Evolutionary conservation across 1,284 basidiomycete genomes (phyloP), one percentile per base, ranked within the genome.

Genomic region (Acaromyces ingoldii): DNA sequence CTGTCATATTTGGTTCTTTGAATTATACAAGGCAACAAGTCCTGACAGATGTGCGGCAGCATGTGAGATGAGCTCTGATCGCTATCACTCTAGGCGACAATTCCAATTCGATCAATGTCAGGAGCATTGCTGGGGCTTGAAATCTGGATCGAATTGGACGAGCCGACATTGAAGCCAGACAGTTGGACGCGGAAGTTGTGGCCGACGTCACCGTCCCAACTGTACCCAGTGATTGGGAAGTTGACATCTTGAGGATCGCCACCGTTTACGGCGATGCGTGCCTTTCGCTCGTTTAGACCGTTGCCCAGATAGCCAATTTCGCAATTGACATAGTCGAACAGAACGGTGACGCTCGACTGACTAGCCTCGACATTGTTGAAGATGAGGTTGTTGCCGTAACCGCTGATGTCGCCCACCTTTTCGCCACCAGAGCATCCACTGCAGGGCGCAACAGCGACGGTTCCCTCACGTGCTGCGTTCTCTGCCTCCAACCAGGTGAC

Each of bases 251-350:
- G 55, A 10, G 51, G n/a, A 30, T 25, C 22, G 1, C 54, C 63
- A 2, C 61, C 58, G 22, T 65, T 65, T 40, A 65, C 63, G 4
- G 39, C 37, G 57, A 65, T 56, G 26, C 30, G 28, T 6, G 58
- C 57, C 19, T 15, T 34, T 33, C 57, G 47, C 2, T 44, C 52
- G 42, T 63, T 63, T 34, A 57, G 54, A 3, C 48, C 50, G 5
- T 24, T 3, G 10, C 28, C 28, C 40, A 43, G 22, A 43, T 43
- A 43, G 6, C 55, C 55, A 10, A 65, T 56, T 4, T 65, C 55
- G 11, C 54, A 51, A 37, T 65, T 65, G 51, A 65, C 49, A 41
- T 65, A 65, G 49, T 65, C 63, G 42, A 65, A 58, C 39, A 57
- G 52, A n/a, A 65, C 41, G 13, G 53, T 45, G 2, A 36, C 42